Percentiles rank a stretch among this genome's conserved stretches.
Conservation (phyloP, 345 rosid genomes). For the Noccaea caerulescens region DNA sequence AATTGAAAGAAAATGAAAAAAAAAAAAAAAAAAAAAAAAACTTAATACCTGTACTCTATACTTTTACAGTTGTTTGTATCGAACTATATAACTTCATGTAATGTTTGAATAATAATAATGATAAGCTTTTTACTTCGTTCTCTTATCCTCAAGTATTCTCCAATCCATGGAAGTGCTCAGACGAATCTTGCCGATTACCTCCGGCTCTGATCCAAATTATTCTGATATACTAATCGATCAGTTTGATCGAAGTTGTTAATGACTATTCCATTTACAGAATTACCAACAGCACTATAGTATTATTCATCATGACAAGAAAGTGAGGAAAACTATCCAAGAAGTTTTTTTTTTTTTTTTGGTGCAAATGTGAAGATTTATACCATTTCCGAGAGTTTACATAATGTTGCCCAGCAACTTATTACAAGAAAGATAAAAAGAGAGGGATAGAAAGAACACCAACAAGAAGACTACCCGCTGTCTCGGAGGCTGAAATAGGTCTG, state of each 20-base stretch:
- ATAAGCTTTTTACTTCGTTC: too few relatives aligned
- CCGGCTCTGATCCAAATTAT: background rate
- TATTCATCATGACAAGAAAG: background rate
- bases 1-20: slow-evolving; percentile 13
- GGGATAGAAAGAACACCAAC: too few relatives aligned
- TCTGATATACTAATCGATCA: background rate
- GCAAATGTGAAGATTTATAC: too few relatives aligned
- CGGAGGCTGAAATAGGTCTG: too few relatives aligned
- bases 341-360: too few relatives aligned
- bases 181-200: background rate
- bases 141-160: too few relatives aligned
- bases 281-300: slow-evolving; percentile 5
- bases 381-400: too few relatives aligned
- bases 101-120: background rate
- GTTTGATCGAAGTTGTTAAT: background rate
- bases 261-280: background rate
- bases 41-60: slow-evolving; percentile 6
- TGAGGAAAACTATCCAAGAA: too few relatives aligned
- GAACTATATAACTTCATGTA: background rate
- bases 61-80: background rate
- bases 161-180: too few relatives aligned
- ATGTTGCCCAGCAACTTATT: too few relatives aligned
- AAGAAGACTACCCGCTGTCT: too few relatives aligned
- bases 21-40: background rate
- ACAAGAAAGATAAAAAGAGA: too few relatives aligned